Evolutionary conservation across 2,329 filamentous ascomycete species (phyloP), one percentile per base, ranked within the genome.

Genomic region (Fonsecaea monophora): DNA sequence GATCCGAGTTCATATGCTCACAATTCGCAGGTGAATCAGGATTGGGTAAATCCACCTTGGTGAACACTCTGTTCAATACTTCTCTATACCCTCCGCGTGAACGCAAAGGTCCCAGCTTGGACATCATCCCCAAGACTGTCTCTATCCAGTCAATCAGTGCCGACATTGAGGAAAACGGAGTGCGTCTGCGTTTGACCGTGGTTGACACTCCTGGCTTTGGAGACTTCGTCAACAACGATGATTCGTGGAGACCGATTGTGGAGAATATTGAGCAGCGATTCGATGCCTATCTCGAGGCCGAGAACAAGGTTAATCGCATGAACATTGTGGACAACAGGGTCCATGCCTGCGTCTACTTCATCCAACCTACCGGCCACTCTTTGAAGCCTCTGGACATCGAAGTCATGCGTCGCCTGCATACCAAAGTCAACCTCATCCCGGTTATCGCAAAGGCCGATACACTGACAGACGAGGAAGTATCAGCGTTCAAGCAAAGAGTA

Each of bases 271-370:
- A 99, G 86, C 93, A 97, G 86, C 92, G 95, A 74, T 99, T 95
- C 78, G 95, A 99, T 82, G 94, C 95, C 62, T 99, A 98, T 82
- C 87, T 99, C 67, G 95, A 99, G 82, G 94, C 95, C 54, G 95
- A 99, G 87, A 99, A 99, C 89, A 99, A 98, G 88, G 93, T 99
- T 80, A 99, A 99, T 86, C 92, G 95, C 76, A 97, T 97, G 90
- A 99, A 99, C 87, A 98, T 98, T 80, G 91, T 99, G 70, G 95
- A 99, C 84, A 99, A 98, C 87, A 92, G 95, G 75, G 96, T 99
- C 71, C 95, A 99, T 77, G 95, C 95, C 64, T 98, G 96, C 77
- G 95, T 99, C 70, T 99, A 97, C 88, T 99, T 99, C 85, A 97
- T 99, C 76, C 94, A 99, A 84, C 95, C 95, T 73, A 99, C 95